Percentiles rank a stretch among this genome's conserved stretches.
Conservation (phyloP, 2,329 filamentous ascomycete species). For the Ascochyta rabiei region DNA sequence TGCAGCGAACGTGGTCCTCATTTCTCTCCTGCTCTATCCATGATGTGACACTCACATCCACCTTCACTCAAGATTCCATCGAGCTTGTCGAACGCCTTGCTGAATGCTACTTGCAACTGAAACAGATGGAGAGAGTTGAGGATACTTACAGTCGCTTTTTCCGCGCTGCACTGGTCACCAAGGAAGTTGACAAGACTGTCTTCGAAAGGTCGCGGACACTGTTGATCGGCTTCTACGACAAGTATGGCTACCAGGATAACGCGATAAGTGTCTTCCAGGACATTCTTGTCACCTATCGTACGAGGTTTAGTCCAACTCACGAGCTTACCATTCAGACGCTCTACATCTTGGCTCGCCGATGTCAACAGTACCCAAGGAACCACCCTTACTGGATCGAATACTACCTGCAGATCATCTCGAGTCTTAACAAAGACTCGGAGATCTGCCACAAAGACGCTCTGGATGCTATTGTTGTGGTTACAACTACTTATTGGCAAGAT, state of each 20-base stretch:
- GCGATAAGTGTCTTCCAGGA: slow-evolving; percentile 47
- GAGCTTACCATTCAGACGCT: slow-evolving; percentile 55
- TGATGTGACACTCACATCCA: slow-evolving; percentile 52
- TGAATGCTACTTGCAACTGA: slow-evolving; percentile 52
- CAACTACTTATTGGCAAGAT: slow-evolving; percentile 55
- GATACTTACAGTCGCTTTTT: slow-evolving; percentile 50
- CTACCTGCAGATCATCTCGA: slow-evolving; percentile 55
- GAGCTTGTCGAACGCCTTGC: slow-evolving; percentile 55
- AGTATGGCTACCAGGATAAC: slow-evolving; percentile 47
- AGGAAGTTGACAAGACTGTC: slow-evolving; percentile 35
- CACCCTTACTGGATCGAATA: slow-evolving; percentile 55
- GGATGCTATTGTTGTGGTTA: slow-evolving; percentile 51
- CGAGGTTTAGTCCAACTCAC: slow-evolving; percentile 44
- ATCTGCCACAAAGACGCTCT: slow-evolving; percentile 49
- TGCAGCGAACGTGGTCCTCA: slow-evolving; percentile 55
- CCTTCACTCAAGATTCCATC: slow-evolving; percentile 54
- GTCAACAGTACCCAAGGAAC: slow-evolving; percentile 47
- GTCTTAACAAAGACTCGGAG: slow-evolving; percentile 49
- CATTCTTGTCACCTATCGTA: slow-evolving; percentile 45
- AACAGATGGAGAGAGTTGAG: slow-evolving; percentile 47
- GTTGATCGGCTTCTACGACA: slow-evolving; percentile 48
- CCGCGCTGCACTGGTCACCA: slow-evolving; percentile 43
- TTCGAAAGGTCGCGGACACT: slow-evolving; percentile 45
- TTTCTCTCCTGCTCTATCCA: slow-evolving; percentile 54
- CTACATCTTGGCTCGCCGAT: slow-evolving; percentile 53